Conservation (phyloP, 2,329 filamentous ascomycete species). For the Tolypocladium cylindrosporum region DNA sequence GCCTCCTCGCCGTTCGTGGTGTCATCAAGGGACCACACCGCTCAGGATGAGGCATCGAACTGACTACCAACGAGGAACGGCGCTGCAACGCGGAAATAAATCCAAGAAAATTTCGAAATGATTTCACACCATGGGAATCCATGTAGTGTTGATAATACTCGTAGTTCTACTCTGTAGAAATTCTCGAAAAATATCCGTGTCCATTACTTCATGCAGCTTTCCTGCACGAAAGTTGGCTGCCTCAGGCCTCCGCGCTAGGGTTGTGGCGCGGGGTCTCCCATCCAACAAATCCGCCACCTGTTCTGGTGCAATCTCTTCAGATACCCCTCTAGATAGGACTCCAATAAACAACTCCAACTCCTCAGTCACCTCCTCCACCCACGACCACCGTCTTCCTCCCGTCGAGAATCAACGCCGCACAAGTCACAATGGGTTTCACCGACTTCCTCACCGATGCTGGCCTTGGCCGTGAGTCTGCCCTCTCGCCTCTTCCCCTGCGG, state of each 20-base stretch:
- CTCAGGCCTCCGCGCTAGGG: constrained; percentile 3
- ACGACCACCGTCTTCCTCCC: neutral
- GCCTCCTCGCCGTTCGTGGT: neutral
- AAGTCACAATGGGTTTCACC: constrained; percentile 52
- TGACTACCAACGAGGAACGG: too few relatives aligned
- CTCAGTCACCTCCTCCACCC: neutral
- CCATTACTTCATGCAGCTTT: neutral
- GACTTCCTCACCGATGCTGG: constrained; percentile 55
- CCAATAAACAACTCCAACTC: neutral
- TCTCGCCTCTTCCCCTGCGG: too few relatives aligned
- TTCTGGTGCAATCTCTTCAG: constrained; percentile 1
- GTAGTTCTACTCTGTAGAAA: too few relatives aligned
- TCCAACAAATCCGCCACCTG: neutral
- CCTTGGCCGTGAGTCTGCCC: constrained; percentile 23
- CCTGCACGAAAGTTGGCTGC: neutral
- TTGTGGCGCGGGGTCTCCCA: constrained; percentile 1
- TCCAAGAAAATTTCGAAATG: neutral
- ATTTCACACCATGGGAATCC: fast-evolving
- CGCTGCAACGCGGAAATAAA: neutral
- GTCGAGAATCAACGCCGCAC: neutral
- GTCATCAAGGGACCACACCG: neutral
- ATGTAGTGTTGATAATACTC: neutral
- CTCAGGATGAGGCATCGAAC: neutral
- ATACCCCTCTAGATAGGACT: neutral
- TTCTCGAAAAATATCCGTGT: neutral